A percentile compares a stretch with the other conserved stretches of the same genome.
phyloP scores from a whole-genome alignment of 2,329 filamentous ascomycete genomes.

The Penicillium sp. region DNA sequence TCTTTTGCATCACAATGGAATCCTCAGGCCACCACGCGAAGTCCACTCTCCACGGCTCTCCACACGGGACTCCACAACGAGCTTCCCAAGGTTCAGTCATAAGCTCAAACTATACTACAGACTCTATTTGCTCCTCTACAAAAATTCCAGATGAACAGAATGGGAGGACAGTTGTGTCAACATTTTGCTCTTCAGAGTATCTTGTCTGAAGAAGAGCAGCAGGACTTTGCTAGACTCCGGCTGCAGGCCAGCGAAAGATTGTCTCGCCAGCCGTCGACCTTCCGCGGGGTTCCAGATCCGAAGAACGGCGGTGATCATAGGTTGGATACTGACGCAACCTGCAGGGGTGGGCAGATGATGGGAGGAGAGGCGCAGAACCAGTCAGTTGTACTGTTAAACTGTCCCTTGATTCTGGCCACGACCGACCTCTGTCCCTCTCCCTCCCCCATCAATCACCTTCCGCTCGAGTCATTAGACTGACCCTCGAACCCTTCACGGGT shows the following conservation, averaged over 20 bases:
- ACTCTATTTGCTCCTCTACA: not conserved
- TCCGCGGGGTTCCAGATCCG: slow-evolving; percentile 12
- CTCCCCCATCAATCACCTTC: not conserved
- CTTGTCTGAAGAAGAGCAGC: slow-evolving; percentile 35
- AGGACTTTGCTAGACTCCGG: slow-evolving; percentile 40
- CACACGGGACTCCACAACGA: not conserved
- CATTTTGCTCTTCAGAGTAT: slow-evolving; percentile 40
- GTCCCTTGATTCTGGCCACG: not conserved
- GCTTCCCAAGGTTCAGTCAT: slow-evolving; percentile 4
- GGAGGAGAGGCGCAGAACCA: not conserved
- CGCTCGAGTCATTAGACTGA: slow-evolving; percentile 11
- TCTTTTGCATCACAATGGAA: slow-evolving; percentile 5
- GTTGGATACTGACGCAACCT: not conserved
- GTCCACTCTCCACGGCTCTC: not conserved
- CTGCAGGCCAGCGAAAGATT: slow-evolving; percentile 21
- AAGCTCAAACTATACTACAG: not conserved
- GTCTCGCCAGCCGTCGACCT: slow-evolving; percentile 20
- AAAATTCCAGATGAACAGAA: slow-evolving; percentile 48
- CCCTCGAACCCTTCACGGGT: not conserved
- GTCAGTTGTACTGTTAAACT: slow-evolving; percentile 13
- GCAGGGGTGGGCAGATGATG: not conserved
- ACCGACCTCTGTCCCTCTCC: not conserved
- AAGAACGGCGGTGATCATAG: not conserved
- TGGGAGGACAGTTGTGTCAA: slow-evolving; percentile 47
- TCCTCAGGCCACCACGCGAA: not conserved